Percentiles rank a stretch among this genome's conserved stretches.
These are phyloP conservation scores for Komagataella ulmi DNA, from an alignment of 805 yeast genomes.

Conservation along the genomic window DNA sequence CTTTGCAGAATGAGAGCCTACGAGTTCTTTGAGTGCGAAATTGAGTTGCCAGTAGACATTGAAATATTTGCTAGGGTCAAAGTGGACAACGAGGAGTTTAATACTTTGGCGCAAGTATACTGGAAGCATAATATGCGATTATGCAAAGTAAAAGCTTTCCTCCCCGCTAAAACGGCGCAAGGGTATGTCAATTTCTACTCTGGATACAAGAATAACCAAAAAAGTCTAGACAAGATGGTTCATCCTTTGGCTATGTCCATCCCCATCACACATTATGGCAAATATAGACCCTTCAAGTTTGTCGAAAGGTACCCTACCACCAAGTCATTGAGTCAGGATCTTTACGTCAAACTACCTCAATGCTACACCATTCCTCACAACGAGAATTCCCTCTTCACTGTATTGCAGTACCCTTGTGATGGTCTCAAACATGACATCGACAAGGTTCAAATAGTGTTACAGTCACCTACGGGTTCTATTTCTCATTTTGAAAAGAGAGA, in stretches of 20 bases:
- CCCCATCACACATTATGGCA: conserved; percentile 65
- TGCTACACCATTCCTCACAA: conserved; percentile 41
- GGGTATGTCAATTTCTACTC: conserved; percentile 72
- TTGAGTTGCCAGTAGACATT: conserved; percentile 56
- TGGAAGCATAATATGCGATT: conserved; percentile 54
- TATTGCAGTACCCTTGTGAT: conserved; percentile 44
- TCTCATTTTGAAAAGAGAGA: conserved; percentile 42
- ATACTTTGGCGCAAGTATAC: conserved; percentile 65
- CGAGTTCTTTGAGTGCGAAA: conserved; percentile 69
- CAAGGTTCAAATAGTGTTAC: conserved; percentile 45
- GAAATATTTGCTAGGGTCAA: conserved; percentile 55
- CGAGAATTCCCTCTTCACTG: conserved; percentile 50
- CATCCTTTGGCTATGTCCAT: conserved; percentile 56
- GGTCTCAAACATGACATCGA: conserved; percentile 19
- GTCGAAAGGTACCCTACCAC: conserved; percentile 65
- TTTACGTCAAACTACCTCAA: conserved; percentile 82
- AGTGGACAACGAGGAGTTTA: conserved; percentile 26
- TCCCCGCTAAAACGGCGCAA: conserved; percentile 55
- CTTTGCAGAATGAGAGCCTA: conserved; percentile 57
- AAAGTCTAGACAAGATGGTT: conserved; percentile 28
- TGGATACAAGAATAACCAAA: conserved; percentile 40
- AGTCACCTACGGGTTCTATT: conserved; percentile 77
- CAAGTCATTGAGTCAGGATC: conserved; percentile 53
- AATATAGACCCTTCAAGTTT: conserved; percentile 47
- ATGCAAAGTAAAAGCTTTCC: conserved; percentile 67